These are phyloP conservation scores for Spathaspora sp. DNA, from an alignment of 1,139 yeast species.

Conservation along the genomic window DNA sequence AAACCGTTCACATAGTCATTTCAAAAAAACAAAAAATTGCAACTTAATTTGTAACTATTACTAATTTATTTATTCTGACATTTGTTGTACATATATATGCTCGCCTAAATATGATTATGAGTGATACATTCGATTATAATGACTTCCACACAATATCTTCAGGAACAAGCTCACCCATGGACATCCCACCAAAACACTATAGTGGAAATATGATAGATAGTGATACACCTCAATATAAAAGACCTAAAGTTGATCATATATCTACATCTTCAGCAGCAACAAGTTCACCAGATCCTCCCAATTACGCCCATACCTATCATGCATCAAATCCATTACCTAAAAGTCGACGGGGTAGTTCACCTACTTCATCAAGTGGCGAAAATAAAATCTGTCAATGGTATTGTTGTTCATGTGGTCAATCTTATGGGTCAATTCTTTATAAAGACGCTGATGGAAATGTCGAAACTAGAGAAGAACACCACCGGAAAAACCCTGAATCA, in stretches of 20 bases:
- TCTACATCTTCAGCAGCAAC: neutral
- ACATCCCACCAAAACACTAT: neutral
- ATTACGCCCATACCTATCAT: neutral
- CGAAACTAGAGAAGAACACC: conserved; percentile 1
- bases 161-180: neutral
- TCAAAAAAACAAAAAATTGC: neutral
- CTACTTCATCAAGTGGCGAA: conserved; percentile 12
- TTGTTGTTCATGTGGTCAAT: conserved; percentile 53
- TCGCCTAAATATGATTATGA: neutral
- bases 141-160: neutral
- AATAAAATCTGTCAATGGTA: conserved; percentile 53
- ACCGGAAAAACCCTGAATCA: neutral
- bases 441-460: conserved; percentile 16
- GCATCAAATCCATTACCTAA: neutral
- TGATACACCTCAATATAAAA: neutral
- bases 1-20: neutral
- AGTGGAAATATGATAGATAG: neutral
- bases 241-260: neutral
- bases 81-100: neutral
- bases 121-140: neutral
- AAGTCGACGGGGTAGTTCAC: neutral
- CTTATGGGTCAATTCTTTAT: conserved; percentile 43
- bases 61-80: neutral
- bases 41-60: neutral
- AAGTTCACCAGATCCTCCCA: neutral